These are phyloP conservation scores for Hippophae rhamnoides DNA, from an alignment of 306 rosid genomes.

Conservation along the genomic window DNA sequence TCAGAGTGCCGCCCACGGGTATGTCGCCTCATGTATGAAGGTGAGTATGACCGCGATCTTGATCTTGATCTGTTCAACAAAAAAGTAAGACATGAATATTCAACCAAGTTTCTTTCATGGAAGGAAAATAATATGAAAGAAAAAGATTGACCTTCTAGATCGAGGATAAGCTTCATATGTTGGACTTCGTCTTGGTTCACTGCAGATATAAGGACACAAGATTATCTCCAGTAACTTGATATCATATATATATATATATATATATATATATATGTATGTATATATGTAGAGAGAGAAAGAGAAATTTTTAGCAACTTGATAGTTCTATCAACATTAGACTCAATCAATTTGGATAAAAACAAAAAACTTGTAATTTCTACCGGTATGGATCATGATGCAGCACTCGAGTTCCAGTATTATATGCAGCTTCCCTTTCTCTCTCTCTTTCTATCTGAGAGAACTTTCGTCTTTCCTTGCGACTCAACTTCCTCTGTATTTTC, in stretches of 20 bases:
- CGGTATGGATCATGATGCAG: slow-evolving; percentile 94
- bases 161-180: slow-evolving; percentile 96
- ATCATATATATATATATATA: not conserved
- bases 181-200: slow-evolving; percentile 91
- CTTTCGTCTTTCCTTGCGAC: slow-evolving; percentile 96
- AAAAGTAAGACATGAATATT: not conserved
- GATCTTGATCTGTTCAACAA: slow-evolving; percentile 37
- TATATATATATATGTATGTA: not conserved
- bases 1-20: slow-evolving; percentile 59
- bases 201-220: slow-evolving; percentile 28
- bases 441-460: slow-evolving; percentile 96
- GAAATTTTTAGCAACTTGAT: slow-evolving; percentile 13
- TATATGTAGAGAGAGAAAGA: no score
- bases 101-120: not conserved
- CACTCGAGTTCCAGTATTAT: slow-evolving; percentile 58
- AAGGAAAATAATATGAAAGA: slow-evolving; percentile 6
- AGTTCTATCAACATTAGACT: slow-evolving; percentile 12
- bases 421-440: slow-evolving; percentile 80
- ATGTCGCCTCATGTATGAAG: slow-evolving; percentile 60
- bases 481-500: slow-evolving; percentile 69
- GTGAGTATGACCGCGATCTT: slow-evolving; percentile 73
- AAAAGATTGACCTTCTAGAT: slow-evolving; percentile 56
- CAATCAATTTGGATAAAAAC: not conserved
- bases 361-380: slow-evolving; percentile 33
- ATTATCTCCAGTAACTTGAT: slow-evolving; percentile 6